These are phyloP conservation scores for Solanum tarapatanum DNA, from an alignment of 257 asterid species.

Conservation along the genomic window DNA sequence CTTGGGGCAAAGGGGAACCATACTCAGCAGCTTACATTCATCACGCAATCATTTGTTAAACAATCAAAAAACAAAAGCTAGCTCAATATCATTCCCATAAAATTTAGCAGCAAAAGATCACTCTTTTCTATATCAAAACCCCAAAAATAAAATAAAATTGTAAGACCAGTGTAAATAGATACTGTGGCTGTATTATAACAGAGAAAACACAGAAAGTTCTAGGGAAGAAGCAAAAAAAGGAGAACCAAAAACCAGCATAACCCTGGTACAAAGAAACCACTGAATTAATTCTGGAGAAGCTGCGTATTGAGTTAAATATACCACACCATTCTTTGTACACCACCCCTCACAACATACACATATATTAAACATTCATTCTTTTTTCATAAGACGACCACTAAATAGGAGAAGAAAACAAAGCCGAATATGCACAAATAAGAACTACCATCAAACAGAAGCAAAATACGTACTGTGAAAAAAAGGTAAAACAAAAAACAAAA, in stretches of 20 bases:
- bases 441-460: neutral
- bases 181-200: neutral
- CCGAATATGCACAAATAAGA: neutral
- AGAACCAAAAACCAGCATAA: neutral
- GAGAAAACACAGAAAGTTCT: neutral
- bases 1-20: neutral
- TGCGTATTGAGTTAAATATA: neutral
- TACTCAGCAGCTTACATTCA: neutral
- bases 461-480: neutral
- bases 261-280: neutral
- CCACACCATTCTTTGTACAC: neutral
- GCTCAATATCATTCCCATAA: neutral
- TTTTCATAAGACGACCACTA: neutral
- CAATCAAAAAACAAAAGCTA: neutral
- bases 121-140: neutral
- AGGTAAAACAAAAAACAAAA: neutral
- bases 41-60: neutral
- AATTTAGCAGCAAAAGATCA: neutral
- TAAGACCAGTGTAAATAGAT: neutral
- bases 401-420: neutral
- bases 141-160: neutral
- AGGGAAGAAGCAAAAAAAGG: neutral
- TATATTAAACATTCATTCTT: neutral
- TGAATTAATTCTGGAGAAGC: neutral
- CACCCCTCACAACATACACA: neutral